phyloP scores from a whole-genome alignment of 2,329 filamentous ascomycete genomes.

The Epichloe sibirici region DNA sequence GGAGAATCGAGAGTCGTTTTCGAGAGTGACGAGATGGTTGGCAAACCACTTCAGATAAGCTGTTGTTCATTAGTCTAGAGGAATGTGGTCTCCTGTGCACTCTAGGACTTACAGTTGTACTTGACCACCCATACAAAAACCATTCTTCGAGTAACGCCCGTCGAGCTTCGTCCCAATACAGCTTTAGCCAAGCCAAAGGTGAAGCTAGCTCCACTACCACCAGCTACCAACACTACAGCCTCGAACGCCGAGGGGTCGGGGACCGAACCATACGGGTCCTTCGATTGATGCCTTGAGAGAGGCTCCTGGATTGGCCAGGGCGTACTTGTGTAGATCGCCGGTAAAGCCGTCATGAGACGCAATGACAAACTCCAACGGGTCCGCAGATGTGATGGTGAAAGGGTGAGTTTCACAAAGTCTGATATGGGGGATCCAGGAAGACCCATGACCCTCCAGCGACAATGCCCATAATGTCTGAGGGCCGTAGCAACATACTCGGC shows the following conservation, averaged over 20 bases:
- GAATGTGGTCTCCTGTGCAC: not conserved
- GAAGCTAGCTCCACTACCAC: constrained; percentile 50
- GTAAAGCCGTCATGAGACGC: constrained; percentile 49
- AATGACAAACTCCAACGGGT: constrained; percentile 46
- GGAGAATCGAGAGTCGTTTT: constrained; percentile 17
- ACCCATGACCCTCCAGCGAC: constrained; percentile 34
- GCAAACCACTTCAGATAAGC: constrained; percentile 27
- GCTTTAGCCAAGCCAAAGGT: constrained; percentile 27
- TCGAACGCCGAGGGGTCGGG: constrained; percentile 40
- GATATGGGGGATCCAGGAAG: constrained; percentile 43
- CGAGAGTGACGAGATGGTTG: constrained; percentile 21
- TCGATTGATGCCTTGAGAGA: constrained; percentile 40
- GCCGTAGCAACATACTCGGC: constrained; percentile 21
- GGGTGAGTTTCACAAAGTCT: constrained; percentile 48
- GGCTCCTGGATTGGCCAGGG: constrained; percentile 34
- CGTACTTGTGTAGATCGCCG: constrained; percentile 38
- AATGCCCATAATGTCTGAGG: constrained; percentile 34
- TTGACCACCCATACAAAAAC: constrained; percentile 30
- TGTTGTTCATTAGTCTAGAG: constrained; percentile 7
- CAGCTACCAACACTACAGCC: constrained; percentile 45
- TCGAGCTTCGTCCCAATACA: constrained; percentile 18
- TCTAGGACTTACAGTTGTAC: constrained; percentile 19
- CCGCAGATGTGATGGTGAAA: constrained; percentile 44
- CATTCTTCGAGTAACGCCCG: constrained; percentile 15
- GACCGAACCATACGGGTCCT: constrained; percentile 46